Conservation (phyloP, 805 yeast genomes). For the Cyberlindnera euphorbiiphila region DNA sequence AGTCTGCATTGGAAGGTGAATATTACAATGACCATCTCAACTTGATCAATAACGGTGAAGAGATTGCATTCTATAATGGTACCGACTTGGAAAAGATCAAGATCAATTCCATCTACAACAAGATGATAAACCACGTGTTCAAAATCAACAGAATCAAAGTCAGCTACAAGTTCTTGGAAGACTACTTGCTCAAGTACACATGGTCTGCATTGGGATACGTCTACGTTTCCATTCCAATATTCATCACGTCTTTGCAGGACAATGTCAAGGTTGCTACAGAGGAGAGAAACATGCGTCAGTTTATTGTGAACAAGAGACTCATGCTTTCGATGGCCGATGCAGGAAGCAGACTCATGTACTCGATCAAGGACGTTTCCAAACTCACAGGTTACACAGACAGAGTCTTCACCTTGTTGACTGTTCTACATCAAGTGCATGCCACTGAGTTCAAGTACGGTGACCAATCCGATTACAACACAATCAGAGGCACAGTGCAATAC, state of each 20-base stretch:
- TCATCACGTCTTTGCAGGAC: slow-evolving; percentile 46
- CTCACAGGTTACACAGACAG: slow-evolving; percentile 88
- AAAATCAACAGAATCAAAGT: slow-evolving; percentile 57
- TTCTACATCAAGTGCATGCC: slow-evolving; percentile 79
- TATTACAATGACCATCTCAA: slow-evolving; percentile 84
- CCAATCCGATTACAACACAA: slow-evolving; percentile 44
- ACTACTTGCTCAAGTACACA: slow-evolving; percentile 80
- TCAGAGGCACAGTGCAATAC: slow-evolving; percentile 76
- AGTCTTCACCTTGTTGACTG: slow-evolving; percentile 70
- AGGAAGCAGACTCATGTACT: slow-evolving; percentile 90
- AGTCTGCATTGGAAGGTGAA: slow-evolving; percentile 81
- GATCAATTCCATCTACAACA: slow-evolving; percentile 53
- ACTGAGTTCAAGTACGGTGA: slow-evolving; percentile 36
- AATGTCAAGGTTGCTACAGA: slow-evolving; percentile 28
- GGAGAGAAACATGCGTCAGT: slow-evolving; percentile 74
- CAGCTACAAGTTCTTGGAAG: slow-evolving; percentile 71
- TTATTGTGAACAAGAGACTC: slow-evolving; percentile 84
- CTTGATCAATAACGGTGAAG: slow-evolving; percentile 85
- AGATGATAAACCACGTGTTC: slow-evolving; percentile 51
- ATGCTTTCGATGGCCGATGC: slow-evolving; percentile 93
- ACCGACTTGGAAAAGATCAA: slow-evolving; percentile 70
- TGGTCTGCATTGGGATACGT: slow-evolving; percentile 97
- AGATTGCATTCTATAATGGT: slow-evolving; percentile 92
- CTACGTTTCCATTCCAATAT: slow-evolving; percentile 85
- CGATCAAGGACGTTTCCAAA: slow-evolving; percentile 88